Evolutionary conservation across 352 stramenopile genomes (phyloP).

Genomic region (Blastocystis hominis): DNA sequence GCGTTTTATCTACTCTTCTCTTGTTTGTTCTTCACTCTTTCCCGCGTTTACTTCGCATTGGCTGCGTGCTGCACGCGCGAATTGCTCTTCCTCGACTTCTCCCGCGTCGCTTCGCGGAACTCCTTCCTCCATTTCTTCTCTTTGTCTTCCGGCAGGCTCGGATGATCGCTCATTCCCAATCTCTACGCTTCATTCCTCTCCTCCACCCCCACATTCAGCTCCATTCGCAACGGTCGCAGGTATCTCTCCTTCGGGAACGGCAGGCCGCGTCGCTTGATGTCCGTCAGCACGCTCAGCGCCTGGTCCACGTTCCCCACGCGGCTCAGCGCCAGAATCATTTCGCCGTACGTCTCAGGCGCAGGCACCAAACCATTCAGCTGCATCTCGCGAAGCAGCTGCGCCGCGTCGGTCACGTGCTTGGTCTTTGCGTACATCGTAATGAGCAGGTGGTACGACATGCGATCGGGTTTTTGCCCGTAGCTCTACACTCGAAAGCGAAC

Average conservation of each 20-base stretch:
- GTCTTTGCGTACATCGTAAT: conserved; percentile 37
- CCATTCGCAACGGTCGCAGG: conserved; percentile 33
- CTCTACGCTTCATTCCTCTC: neutral
- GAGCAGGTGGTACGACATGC: conserved; percentile 21
- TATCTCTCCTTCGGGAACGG: conserved; percentile 33
- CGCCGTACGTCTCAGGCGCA: conserved; percentile 44
- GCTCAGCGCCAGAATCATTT: conserved; percentile 30
- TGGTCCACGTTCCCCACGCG: neutral
- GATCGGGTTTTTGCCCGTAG: neutral
- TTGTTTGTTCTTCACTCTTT: too few species aligned
- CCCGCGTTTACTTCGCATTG: neutral
- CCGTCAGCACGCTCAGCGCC: conserved; percentile 18
- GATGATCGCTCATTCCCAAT: conserved; percentile 12
- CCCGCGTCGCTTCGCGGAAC: neutral
- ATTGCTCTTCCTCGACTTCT: neutral
- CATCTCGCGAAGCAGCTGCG: conserved; percentile 1
- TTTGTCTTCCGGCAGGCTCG: conserved; percentile 8
- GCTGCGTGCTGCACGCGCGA: neutral
- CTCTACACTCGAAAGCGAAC: neutral
- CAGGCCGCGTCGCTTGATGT: conserved; percentile 17
- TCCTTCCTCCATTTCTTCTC: conserved; percentile 3
- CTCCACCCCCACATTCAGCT: conserved; percentile 7
- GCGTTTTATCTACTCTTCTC: too few species aligned
- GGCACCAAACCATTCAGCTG: conserved; percentile 21
- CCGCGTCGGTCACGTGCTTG: neutral